These are phyloP conservation scores for Leptoxyphium fumago DNA, from an alignment of 2,329 filamentous ascomycete species.

Conservation along the genomic window DNA sequence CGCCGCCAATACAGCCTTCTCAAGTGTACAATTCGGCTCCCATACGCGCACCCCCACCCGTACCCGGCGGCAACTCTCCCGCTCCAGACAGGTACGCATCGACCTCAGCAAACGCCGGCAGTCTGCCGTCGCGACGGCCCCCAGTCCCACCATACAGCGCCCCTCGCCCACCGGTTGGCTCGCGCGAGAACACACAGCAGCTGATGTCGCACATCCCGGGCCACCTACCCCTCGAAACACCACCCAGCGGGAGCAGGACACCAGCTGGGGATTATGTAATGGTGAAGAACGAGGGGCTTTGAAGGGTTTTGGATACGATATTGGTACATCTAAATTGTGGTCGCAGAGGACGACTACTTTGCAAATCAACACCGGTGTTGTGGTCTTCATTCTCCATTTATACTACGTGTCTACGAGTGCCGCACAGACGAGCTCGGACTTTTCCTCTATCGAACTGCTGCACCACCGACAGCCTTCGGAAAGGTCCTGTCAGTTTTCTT, in stretches of 20 bases:
- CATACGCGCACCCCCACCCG: conserved; percentile 12
- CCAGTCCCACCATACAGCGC: conserved; percentile 13
- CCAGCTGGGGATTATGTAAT: conserved; percentile 18
- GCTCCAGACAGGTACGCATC: not conserved
- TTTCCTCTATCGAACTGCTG: no score
- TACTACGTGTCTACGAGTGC: no score
- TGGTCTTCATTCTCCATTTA: no score
- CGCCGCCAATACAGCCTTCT: no score
- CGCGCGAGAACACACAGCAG: conserved; percentile 8
- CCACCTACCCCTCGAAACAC: conserved; percentile 8
- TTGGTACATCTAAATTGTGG: no score
- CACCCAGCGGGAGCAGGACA: conserved; percentile 6
- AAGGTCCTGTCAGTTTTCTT: no score
- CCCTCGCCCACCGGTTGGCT: conserved; percentile 12
- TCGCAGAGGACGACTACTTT: no score
- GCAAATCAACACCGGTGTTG: no score
- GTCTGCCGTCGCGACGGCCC: conserved; percentile 4
- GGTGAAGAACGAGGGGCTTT: conserved; percentile 12
- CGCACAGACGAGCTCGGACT: no score
- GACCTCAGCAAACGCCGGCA: conserved; percentile 6
- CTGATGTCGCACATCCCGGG: conserved; percentile 13
- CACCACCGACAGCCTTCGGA: no score
- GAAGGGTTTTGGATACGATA: not conserved
- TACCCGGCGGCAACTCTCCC: conserved; percentile 2
- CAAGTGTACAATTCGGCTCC: conserved; percentile 1